Percentiles rank a stretch among this genome's conserved stretches.
Evolutionary conservation across 2,329 filamentous ascomycete species (phyloP).

Genomic region (Fusarium sp.): DNA sequence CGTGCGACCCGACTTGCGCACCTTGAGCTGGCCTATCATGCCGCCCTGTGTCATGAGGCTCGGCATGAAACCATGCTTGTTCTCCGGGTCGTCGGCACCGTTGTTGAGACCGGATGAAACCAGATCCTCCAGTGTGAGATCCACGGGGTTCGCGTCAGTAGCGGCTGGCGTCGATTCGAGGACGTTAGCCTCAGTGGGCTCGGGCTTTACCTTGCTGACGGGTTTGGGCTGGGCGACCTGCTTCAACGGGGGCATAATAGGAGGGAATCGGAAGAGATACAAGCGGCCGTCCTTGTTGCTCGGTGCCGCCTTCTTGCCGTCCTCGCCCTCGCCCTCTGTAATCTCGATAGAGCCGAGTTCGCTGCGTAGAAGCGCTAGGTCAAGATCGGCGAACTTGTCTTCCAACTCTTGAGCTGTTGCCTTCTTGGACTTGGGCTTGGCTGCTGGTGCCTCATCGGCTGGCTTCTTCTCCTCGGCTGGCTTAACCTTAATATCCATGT

Average conservation of each 20-base stretch:
- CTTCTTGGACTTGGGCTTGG: constrained; percentile 47
- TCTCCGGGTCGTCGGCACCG: constrained; percentile 48
- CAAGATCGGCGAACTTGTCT: constrained; percentile 53
- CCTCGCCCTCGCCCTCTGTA: constrained; percentile 44
- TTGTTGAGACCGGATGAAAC: constrained; percentile 20
- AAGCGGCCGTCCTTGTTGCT: constrained; percentile 65
- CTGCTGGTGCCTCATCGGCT: constrained; percentile 35
- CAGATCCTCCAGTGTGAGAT: constrained; percentile 56
- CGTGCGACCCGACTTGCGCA: constrained; percentile 71
- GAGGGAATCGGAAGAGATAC: constrained; percentile 75
- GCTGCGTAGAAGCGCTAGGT: constrained; percentile 56
- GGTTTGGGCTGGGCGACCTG: constrained; percentile 42
- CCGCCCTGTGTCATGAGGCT: constrained; percentile 63
- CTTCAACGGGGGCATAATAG: constrained; percentile 68
- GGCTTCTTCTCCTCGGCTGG: constrained; percentile 36
- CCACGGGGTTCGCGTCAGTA: constrained; percentile 48
- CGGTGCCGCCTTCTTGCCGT: constrained; percentile 43
- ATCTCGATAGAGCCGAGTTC: constrained; percentile 56
- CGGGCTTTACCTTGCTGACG: constrained; percentile 54
- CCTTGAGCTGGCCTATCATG: constrained; percentile 69
- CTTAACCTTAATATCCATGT: constrained; percentile 53
- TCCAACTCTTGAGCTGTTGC: constrained; percentile 51
- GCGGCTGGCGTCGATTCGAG: constrained; percentile 48
- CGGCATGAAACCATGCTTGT: constrained; percentile 51
- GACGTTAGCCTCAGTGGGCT: constrained; percentile 55